Evolutionary conservation across 1,284 basidiomycete genomes (phyloP).

Genomic region (Fistulina hepatica): DNA sequence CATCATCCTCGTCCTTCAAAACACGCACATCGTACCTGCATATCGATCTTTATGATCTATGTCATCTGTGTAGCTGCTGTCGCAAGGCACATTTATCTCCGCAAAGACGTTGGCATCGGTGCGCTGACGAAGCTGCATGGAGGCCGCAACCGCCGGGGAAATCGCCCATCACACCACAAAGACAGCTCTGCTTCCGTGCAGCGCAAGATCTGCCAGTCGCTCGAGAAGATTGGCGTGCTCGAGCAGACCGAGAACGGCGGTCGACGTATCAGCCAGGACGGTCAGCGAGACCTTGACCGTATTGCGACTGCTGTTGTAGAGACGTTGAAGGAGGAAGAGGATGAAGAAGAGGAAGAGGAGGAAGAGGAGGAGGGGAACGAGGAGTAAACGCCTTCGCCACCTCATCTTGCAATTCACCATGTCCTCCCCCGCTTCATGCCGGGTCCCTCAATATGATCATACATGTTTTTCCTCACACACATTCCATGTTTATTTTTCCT

Average conservation of each 20-base stretch:
- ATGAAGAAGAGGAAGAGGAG: constrained; percentile 82
- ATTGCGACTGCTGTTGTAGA: constrained; percentile 97
- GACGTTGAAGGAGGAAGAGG: constrained; percentile 73
- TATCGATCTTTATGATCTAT: constrained; percentile 8
- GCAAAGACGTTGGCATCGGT: constrained; percentile 97
- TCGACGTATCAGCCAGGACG: constrained; percentile 93
- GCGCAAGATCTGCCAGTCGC: constrained; percentile 87
- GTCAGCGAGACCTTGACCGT: constrained; percentile 95
- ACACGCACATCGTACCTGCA: constrained; percentile 1
- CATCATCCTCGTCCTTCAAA: constrained; percentile 3
- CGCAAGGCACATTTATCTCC: constrained; percentile 99
- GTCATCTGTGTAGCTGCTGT: constrained; percentile 63
- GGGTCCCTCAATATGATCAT: no score
- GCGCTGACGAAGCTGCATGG: constrained; percentile 96
- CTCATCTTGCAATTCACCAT: no score
- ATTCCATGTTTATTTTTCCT: no score
- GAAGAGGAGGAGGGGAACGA: constrained; percentile 64
- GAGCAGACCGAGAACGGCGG: constrained; percentile 93
- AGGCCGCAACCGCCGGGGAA: constrained; percentile 89
- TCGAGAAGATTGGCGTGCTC: constrained; percentile 98
- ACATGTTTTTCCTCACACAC: no score
- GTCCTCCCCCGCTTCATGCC: no score
- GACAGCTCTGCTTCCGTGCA: constrained; percentile 82
- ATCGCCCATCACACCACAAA: constrained; percentile 92
- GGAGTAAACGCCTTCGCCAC: constrained; percentile 34